These are phyloP conservation scores for Quercus tomentella DNA, from an alignment of 331 rosid species.

Conservation along the genomic window DNA sequence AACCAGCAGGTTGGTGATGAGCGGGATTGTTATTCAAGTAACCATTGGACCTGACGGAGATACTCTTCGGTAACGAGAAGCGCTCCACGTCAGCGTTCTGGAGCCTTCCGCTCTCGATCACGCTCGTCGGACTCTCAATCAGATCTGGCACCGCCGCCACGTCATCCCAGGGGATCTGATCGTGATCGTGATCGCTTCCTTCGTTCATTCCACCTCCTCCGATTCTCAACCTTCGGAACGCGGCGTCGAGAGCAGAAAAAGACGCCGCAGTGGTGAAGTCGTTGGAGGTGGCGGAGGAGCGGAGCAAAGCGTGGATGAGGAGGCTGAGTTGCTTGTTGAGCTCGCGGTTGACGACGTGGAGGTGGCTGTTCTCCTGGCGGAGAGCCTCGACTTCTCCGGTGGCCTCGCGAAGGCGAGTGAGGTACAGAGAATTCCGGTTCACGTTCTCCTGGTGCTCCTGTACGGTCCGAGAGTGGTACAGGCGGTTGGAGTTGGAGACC, in stretches of 20 bases:
- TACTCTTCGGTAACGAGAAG: constrained; percentile 81
- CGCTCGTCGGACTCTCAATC: constrained; percentile 59
- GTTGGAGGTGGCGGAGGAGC: constrained; percentile 1
- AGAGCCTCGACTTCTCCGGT: constrained; percentile 70
- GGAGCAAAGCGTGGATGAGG: constrained; percentile 52
- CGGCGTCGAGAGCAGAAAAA: constrained; percentile 18
- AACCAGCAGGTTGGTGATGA: too few species aligned
- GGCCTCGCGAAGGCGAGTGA: constrained; percentile 61
- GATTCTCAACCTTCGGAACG: constrained; percentile 4
- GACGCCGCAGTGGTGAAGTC: constrained; percentile 2
- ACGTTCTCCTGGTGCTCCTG: constrained; percentile 91
- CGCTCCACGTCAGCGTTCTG: constrained; percentile 52
- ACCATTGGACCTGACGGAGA: constrained; percentile 85
- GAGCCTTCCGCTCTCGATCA: constrained; percentile 39
- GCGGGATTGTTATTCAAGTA: constrained; percentile 46
- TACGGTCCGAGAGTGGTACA: constrained; percentile 44
- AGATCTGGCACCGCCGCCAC: constrained; percentile 17
- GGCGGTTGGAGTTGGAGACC: neutral
- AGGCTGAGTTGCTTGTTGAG: constrained; percentile 64
- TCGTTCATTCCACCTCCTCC: neutral
- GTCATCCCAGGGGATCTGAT: constrained; percentile 11
- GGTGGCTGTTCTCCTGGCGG: constrained; percentile 66
- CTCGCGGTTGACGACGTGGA: constrained; percentile 61
- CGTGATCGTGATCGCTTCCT: neutral
- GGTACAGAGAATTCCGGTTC: constrained; percentile 77